Evolutionary conservation across 805 yeast genomes (phyloP).

Genomic region (Wickerhamomyces xylosicus): DNA sequence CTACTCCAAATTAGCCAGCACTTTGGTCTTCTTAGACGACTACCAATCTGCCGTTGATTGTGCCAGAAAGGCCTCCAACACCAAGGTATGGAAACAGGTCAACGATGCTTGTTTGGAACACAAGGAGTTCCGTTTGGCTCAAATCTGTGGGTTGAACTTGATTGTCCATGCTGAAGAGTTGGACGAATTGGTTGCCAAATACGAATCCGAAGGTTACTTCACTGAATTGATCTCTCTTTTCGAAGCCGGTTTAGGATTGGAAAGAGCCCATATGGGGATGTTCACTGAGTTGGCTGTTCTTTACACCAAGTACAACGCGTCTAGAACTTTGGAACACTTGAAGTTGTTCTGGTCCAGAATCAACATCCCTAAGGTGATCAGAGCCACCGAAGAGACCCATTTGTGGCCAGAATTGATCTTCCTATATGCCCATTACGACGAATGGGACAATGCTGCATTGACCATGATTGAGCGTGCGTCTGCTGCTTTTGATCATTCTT

Average conservation of each 20-base stretch:
- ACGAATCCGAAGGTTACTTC: conserved; percentile 86
- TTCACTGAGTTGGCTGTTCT: conserved; percentile 90
- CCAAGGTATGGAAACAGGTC: conserved; percentile 94
- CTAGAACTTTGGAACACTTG: conserved; percentile 89
- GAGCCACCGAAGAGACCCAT: conserved; percentile 89
- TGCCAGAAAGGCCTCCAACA: conserved; percentile 94
- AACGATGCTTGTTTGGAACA: conserved; percentile 93
- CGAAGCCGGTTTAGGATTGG: conserved; percentile 92
- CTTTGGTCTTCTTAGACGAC: conserved; percentile 83
- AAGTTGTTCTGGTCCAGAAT: conserved; percentile 97
- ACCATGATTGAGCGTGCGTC: conserved; percentile 94
- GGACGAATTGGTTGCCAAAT: conserved; percentile 76
- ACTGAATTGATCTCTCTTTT: conserved; percentile 84
- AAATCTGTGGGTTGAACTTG: conserved; percentile 95
- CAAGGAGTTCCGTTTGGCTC: conserved; percentile 93
- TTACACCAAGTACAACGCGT: conserved; percentile 85
- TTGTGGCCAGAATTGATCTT: conserved; percentile 94
- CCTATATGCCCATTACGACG: conserved; percentile 96
- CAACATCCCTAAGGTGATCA: conserved; percentile 93
- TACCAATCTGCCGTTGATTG: conserved; percentile 97
- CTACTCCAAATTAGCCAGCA: conserved; percentile 94
- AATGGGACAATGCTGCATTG: conserved; percentile 97
- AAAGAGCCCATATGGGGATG: conserved; percentile 99
- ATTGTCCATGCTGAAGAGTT: conserved; percentile 97
- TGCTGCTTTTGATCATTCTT: conserved; percentile 84